Evolutionary conservation across 129 eudicot genomes (phyloP), one percentile per base, ranked within the genome.

Genomic region (Silybum marianum): DNA sequence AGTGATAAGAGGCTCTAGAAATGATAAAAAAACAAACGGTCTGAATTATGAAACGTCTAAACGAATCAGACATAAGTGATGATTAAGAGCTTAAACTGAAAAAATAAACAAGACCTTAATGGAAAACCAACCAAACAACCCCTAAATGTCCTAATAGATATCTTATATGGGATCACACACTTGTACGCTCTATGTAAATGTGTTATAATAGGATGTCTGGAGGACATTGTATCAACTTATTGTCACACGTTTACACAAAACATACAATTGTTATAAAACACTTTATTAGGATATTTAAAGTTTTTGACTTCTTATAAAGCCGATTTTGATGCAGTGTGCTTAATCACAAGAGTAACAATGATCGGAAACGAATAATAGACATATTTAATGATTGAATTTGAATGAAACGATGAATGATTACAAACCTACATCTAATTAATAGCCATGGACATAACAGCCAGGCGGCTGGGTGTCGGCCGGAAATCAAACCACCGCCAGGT

Each of bases 401-500:
- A 69, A 76, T 23, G 44, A 48, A 5, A 22, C 11, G 4, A 9
- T 32, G 26, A 36, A 82, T 1, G 28, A 26, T 48, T 60, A 23
- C 86, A 82, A 32, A 70, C 36, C 26, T 1, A 51, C 13, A 42
- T 40, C 75, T 84, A 79, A 68, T 28, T 28, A 28, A 39, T 9
- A 75, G 81, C 88, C 80, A 69, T 78, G 79, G 96, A 89, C 98
- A 88, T 89, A 36, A 71, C 84, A 30, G 91, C 88, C 9, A 93
- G 87, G 16, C 93, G 91, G 79, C 92, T 90, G 0, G 96, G 96
- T 2, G 84, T 90, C n/a, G 96, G 98, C 79, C 74, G 85, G 80
- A 93, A 93, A 81, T 89, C 81, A 80, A 78, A 78, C 96, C 98
- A 93, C 76, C 98, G 80, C 91, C 78, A 74, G 66, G 75, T 85